Conservation (phyloP, 208 protist genomes). For the Leishmania lainsoni region DNA sequence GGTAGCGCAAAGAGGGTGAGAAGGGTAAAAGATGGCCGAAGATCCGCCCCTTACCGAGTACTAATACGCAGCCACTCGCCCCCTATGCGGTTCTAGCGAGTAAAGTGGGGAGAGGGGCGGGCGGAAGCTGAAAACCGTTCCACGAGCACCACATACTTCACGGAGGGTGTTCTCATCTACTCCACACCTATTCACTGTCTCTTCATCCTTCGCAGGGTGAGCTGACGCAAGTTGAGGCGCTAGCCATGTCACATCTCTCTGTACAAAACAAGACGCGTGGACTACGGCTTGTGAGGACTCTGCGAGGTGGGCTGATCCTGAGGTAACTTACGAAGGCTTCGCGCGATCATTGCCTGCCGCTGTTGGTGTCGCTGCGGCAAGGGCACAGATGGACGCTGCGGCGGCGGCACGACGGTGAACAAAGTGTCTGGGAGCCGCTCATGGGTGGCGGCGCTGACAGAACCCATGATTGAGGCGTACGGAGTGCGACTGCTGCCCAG, state of each 20-base stretch:
- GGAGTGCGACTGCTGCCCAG: slow-evolving; percentile 30
- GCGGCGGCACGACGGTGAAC: slow-evolving; percentile 4
- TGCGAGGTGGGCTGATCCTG: not conserved
- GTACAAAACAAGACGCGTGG: not conserved
- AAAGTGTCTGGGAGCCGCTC: slow-evolving; percentile 8
- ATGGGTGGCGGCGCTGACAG: slow-evolving; percentile 16
- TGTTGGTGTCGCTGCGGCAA: slow-evolving; percentile 39
- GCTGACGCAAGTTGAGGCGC: not conserved
- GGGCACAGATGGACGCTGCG: slow-evolving; percentile 7
- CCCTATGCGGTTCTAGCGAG: not conserved
- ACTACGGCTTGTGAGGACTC: slow-evolving; percentile 1
- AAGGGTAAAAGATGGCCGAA: not conserved
- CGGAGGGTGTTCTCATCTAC: not conserved
- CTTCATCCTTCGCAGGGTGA: not conserved
- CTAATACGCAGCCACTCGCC: no score
- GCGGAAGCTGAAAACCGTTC: not conserved
- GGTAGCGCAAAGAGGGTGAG: not conserved
- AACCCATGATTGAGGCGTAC: slow-evolving; percentile 22
- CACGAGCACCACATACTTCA: not conserved
- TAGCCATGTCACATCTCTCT: not conserved
- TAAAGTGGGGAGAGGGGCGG: no score
- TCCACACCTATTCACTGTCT: not conserved
- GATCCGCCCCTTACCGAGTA: no score
- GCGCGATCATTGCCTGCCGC: slow-evolving; percentile 46
- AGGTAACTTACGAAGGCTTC: slow-evolving; percentile 46